Evolutionary conservation across 2,329 filamentous ascomycete species (phyloP).

Genomic region (Neonectria coccinea): DNA sequence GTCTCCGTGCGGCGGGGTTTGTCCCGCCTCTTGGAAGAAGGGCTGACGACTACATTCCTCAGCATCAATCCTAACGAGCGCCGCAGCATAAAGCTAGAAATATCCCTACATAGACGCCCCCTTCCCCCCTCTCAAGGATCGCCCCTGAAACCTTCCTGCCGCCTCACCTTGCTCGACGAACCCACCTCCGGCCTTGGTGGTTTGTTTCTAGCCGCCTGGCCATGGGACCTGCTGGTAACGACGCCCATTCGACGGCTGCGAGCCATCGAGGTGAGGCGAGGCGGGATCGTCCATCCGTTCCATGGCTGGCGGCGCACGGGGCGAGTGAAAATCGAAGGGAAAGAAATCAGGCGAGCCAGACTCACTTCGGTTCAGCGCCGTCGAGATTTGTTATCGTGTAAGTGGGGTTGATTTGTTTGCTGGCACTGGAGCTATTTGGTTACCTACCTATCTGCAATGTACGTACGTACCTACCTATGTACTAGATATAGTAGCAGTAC

Average conservation of each 20-base stretch:
- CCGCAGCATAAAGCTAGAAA: slow-evolving; percentile 14
- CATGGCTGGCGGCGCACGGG: slow-evolving; percentile 21
- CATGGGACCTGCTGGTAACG: slow-evolving; percentile 38
- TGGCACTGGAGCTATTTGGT: slow-evolving; percentile 22
- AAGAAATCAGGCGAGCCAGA: slow-evolving; percentile 26
- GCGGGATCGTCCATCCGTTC: neutral
- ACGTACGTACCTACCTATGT: too few species aligned
- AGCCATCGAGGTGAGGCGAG: slow-evolving; percentile 33
- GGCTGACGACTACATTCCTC: slow-evolving; percentile 40
- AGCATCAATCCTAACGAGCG: slow-evolving; percentile 32
- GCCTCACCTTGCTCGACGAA: slow-evolving; percentile 39
- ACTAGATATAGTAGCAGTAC: too few species aligned
- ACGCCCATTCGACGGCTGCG: slow-evolving; percentile 34
- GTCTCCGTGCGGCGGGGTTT: slow-evolving; percentile 9
- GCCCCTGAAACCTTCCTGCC: slow-evolving; percentile 45
- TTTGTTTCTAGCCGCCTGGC: slow-evolving; percentile 33
- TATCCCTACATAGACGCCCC: slow-evolving; percentile 14
- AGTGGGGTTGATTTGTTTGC: slow-evolving; percentile 33
- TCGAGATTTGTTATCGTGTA: slow-evolving; percentile 26
- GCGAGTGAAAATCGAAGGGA: slow-evolving; percentile 24
- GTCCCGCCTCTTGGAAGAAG: slow-evolving; percentile 7
- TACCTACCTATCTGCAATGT: too few species aligned
- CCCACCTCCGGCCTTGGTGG: slow-evolving; percentile 34
- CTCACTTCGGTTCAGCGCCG: slow-evolving; percentile 16
- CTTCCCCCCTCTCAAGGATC: slow-evolving; percentile 42